Conservation (phyloP, 768 basidiomycete genomes). For the Terana coerulea region DNA sequence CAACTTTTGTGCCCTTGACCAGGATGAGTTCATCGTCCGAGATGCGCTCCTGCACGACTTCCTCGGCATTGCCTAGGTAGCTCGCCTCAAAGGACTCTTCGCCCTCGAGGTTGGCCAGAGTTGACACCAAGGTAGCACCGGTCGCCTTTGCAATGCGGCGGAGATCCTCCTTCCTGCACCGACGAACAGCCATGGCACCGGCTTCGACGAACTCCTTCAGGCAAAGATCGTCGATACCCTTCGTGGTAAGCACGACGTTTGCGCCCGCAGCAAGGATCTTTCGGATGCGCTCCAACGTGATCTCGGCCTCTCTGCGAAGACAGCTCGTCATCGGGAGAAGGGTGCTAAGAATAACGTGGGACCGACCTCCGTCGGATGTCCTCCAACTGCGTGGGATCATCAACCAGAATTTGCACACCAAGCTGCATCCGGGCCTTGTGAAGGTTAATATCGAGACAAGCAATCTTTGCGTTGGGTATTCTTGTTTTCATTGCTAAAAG, state of each 20-base stretch:
- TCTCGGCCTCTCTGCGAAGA: conserved; percentile 78
- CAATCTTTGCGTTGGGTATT: conserved; percentile 91
- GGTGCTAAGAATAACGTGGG: background rate
- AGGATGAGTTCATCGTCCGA: conserved; percentile 98
- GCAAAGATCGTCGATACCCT: conserved; percentile 97
- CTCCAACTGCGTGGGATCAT: conserved; percentile 94
- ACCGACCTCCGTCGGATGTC: conserved; percentile 88
- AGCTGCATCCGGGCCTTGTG: conserved; percentile 97
- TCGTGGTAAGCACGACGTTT: conserved; percentile 95
- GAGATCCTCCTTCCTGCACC: conserved; percentile 97
- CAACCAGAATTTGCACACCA: conserved; percentile 95
- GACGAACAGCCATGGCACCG: conserved; percentile 96
- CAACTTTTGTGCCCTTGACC: conserved; percentile 96
- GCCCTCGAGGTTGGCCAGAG: conserved; percentile 93
- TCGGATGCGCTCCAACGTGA: conserved; percentile 90
- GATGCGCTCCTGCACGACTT: conserved; percentile 95
- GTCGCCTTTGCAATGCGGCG: conserved; percentile 96
- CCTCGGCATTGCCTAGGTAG: conserved; percentile 89
- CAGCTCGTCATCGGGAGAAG: background rate
- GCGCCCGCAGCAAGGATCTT: conserved; percentile 96
- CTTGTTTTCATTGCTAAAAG: conserved; percentile 88
- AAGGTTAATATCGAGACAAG: conserved; percentile 97
- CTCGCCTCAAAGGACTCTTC: conserved; percentile 96
- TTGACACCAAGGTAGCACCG: conserved; percentile 89
- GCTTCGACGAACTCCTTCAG: conserved; percentile 99